A percentile compares a stretch with the other conserved stretches of the same genome.
phyloP scores from a whole-genome alignment of 768 basidiomycete species.

The Kwoniella mangroviensis region DNA sequence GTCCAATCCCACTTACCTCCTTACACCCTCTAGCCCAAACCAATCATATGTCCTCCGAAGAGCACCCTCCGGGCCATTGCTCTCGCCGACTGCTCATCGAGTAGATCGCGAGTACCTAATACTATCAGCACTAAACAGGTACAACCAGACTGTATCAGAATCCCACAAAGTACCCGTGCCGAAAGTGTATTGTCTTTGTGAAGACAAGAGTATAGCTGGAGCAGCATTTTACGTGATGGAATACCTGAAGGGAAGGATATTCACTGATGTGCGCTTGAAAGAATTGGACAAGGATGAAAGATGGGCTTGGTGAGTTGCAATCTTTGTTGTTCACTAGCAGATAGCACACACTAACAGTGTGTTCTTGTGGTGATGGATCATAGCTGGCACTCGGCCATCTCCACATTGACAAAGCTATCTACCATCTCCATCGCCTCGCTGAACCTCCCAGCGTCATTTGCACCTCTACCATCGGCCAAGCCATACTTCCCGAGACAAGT shows the following conservation, averaged over 20 bases:
- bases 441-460: slow-evolving; percentile 65
- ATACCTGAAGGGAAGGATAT: slow-evolving; percentile 90
- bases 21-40: slow-evolving; percentile 73
- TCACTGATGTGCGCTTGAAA: slow-evolving; percentile 79
- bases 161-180: slow-evolving; percentile 74
- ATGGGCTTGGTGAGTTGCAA: slow-evolving; percentile 68
- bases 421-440: slow-evolving; percentile 65
- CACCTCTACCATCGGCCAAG: slow-evolving; percentile 42
- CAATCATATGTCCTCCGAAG: slow-evolving; percentile 82
- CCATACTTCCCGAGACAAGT: slow-evolving; percentile 94
- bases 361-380: neutral
- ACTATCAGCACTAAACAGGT: slow-evolving; percentile 72
- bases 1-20: slow-evolving; percentile 96
- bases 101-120: slow-evolving; percentile 91
- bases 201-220: slow-evolving; percentile 75
- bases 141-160: slow-evolving; percentile 66
- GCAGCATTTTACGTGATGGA: slow-evolving; percentile 97
- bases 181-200: slow-evolving; percentile 78
- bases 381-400: slow-evolving; percentile 54
- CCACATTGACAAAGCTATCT: slow-evolving; percentile 50
- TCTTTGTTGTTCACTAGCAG: neutral
- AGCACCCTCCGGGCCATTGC: slow-evolving; percentile 83
- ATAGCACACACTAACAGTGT: neutral
- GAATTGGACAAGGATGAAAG: slow-evolving; percentile 68
- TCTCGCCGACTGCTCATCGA: slow-evolving; percentile 91